Conservation (phyloP, 2,329 filamentous ascomycete genomes). For the Periglandula ipomoeae region DNA sequence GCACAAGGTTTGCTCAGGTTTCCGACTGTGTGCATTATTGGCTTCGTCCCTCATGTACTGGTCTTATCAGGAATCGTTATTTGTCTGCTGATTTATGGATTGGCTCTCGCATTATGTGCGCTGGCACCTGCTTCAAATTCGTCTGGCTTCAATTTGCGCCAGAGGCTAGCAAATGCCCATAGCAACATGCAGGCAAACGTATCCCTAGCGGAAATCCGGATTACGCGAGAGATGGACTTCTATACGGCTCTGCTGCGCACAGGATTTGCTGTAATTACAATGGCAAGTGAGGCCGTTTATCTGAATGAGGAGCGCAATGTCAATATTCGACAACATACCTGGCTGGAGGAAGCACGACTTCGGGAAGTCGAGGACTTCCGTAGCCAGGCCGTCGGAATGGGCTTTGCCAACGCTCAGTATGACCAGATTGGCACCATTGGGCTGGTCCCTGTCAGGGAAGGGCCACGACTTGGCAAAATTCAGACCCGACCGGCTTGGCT, state of each 20-base stretch:
- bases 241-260: constrained; percentile 82
- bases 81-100: constrained; percentile 66
- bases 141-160: constrained; percentile 34
- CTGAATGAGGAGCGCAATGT: constrained; percentile 80
- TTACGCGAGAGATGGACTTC: constrained; percentile 87
- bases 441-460: constrained; percentile 43
- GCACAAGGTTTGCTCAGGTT: constrained; percentile 69
- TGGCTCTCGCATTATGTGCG: constrained; percentile 70
- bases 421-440: constrained; percentile 46
- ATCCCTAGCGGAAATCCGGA: constrained; percentile 68
- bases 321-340: constrained; percentile 67
- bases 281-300: constrained; percentile 92
- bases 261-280: constrained; percentile 81
- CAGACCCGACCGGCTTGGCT: constrained; percentile 41
- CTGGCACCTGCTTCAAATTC: constrained; percentile 17
- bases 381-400: constrained; percentile 40
- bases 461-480: constrained; percentile 32
- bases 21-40: constrained; percentile 88
- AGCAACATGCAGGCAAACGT: constrained; percentile 88
- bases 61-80: constrained; percentile 69
- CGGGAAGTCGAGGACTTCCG: constrained; percentile 61
- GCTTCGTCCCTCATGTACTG: constrained; percentile 89
- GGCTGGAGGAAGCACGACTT: constrained; percentile 82
- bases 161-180: constrained; percentile 63
- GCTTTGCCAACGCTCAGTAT: constrained; percentile 37